Evolutionary conservation across 495 filamentous ascomycete species (phyloP).

Genomic region (Collariella sp.): DNA sequence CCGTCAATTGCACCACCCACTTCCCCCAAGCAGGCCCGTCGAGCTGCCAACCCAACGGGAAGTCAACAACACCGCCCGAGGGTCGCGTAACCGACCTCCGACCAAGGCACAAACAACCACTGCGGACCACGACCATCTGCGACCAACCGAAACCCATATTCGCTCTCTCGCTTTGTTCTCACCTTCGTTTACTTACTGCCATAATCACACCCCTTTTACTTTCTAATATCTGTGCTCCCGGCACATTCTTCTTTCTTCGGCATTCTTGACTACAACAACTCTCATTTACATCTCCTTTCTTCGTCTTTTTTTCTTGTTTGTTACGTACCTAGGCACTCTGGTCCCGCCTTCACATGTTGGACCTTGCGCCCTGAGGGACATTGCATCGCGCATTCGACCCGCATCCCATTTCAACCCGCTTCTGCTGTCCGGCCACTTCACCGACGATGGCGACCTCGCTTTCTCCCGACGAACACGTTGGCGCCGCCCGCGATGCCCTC

Average conservation of each 20-base stretch:
- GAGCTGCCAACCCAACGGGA: no score
- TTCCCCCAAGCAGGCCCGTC: no score
- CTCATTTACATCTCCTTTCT: constrained; percentile 3
- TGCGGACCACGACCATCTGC: neutral
- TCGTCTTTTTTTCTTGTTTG: constrained; percentile 2
- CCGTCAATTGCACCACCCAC: constrained; percentile 12
- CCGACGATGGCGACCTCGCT: constrained; percentile 27
- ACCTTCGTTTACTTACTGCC: constrained; percentile 5
- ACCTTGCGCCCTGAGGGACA: constrained; percentile 11
- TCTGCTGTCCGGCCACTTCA: constrained; percentile 7
- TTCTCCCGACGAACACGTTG: constrained; percentile 23
- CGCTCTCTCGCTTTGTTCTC: constrained; percentile 1
- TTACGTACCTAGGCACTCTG: constrained; percentile 5
- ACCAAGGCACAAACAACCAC: constrained; percentile 2
- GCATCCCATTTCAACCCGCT: constrained; percentile 1
- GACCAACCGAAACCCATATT: constrained; percentile 7
- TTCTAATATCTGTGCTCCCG: constrained; percentile 1
- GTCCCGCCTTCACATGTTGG: constrained; percentile 14
- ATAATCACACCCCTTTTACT: constrained; percentile 12
- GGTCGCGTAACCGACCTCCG: constrained; percentile 13
- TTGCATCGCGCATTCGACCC: constrained; percentile 7
- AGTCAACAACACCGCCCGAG: no score
- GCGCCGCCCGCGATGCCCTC: constrained; percentile 33
- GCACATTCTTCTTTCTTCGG: neutral
- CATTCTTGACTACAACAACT: neutral